phyloP scores from a whole-genome alignment of 2,329 filamentous ascomycete genomes.

The Teratosphaeria viscida region DNA sequence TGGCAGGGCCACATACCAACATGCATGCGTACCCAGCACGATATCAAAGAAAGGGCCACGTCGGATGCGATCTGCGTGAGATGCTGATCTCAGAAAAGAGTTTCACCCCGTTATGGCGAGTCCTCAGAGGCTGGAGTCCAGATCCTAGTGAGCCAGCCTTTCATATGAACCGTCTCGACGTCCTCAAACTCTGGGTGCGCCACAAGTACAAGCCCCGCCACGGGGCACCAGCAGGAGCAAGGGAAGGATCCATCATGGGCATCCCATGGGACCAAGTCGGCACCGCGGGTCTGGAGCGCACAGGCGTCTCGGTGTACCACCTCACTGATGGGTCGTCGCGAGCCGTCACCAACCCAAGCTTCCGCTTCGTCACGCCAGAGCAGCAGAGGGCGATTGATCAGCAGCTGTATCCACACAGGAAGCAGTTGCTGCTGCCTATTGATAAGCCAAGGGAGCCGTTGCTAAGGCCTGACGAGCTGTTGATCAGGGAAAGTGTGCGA shows the following conservation, averaged over 20 bases:
- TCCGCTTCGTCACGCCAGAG: constrained; percentile 4
- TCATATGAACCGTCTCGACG: constrained; percentile 34
- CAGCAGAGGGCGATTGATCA: constrained; percentile 4
- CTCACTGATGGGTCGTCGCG: background rate
- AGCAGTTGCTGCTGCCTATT: constrained; percentile 4
- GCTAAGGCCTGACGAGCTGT: constrained; percentile 46
- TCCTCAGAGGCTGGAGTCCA: constrained; percentile 49
- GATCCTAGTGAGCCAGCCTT: constrained; percentile 17
- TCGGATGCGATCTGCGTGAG: constrained; percentile 38
- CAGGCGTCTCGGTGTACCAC: constrained; percentile 3
- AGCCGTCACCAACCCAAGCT: constrained; percentile 3
- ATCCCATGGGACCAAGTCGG: constrained; percentile 47
- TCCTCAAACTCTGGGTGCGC: constrained; percentile 47
- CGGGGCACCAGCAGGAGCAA: constrained; percentile 13
- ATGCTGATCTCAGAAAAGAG: constrained; percentile 35
- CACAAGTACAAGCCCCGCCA: constrained; percentile 41
- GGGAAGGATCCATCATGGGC: constrained; percentile 34
- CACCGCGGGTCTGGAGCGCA: constrained; percentile 41
- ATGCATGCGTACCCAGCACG: constrained; percentile 1
- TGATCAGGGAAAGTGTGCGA: constrained; percentile 46
- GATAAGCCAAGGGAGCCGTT: constrained; percentile 26
- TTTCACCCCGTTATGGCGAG: constrained; percentile 40
- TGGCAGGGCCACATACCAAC: constrained; percentile 6
- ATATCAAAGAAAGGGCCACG: constrained; percentile 8
- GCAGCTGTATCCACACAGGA: constrained; percentile 8